Base-by-base conservation (phyloP, 768 basidiomycete species). In the Tulasnella sp. region DNA sequence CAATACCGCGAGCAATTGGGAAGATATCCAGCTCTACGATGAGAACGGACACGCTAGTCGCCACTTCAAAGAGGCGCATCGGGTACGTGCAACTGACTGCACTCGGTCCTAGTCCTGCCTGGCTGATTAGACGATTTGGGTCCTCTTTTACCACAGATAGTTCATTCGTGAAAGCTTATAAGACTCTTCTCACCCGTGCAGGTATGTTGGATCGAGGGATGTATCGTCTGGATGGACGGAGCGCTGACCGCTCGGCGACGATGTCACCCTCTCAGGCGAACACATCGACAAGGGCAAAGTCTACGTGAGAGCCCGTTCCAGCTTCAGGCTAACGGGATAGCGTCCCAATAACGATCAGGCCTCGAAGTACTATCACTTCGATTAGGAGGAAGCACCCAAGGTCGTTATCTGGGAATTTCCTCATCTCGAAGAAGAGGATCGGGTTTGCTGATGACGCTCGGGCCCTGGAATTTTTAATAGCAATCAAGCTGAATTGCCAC, bases 331-430 rank as follows among this genome's bases (percentile, higher is more conserved):
- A 16, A 83, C 86, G 67, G 88, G 88, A 26, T 83, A 85, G 20
- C 87, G 85, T 73, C 86, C 86, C 6, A 84, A 85, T 2, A 86
- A 88, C 79, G 87, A 87, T 44, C 83, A 82, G 76, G 91, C 86
- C 16, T 84, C 88, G 2, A 90, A 91, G 82, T 92, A 91, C 81
- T 90, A 85, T 77, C 83, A 87, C 79, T 87, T 88, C 74, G 83
- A 87, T 80, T 86, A 80, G 78, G 89, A 90, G 80, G 87, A 91
- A 81, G 86, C 88, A 3, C 91, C 91, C 0, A 89, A 90, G 42
- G 86, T 90, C 35, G 35, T 2, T 35, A 35, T 35, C 35, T 35
- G 5, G 35, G n/a, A n/a, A n/a, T n/a, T 5, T 35, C 35, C 35
- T 5, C 35, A 2, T 5, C 5, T 5, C 35, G 35, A 35, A 35